Evolutionary conservation across 768 basidiomycete species (phyloP).

Genomic region (Lactarius hengduanensis): DNA sequence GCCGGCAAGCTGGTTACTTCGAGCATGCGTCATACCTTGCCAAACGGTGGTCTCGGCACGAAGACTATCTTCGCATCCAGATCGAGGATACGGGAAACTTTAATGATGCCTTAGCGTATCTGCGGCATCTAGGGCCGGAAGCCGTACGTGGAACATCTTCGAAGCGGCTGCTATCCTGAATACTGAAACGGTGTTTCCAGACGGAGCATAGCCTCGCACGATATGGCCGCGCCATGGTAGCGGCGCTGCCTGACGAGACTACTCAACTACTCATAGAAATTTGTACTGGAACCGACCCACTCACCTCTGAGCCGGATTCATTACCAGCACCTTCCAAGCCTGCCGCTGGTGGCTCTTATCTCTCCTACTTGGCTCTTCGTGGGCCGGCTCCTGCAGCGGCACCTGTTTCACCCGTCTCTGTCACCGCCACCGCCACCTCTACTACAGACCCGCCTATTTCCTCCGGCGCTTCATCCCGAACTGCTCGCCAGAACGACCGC

Average conservation of each 20-base stretch:
- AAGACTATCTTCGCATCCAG: slow-evolving; percentile 91
- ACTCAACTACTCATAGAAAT: slow-evolving; percentile 90
- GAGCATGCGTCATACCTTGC: slow-evolving; percentile 94
- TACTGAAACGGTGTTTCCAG: slow-evolving; percentile 39
- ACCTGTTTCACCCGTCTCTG: slow-evolving; percentile 44
- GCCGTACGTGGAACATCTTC: slow-evolving; percentile 53
- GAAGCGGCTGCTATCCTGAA: background rate
- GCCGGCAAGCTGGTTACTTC: slow-evolving; percentile 94
- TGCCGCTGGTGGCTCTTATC: slow-evolving; percentile 56
- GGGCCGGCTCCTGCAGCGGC: slow-evolving; percentile 45
- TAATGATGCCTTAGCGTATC: slow-evolving; percentile 75
- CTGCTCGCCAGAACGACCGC: slow-evolving; percentile 20
- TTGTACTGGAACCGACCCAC: slow-evolving; percentile 65
- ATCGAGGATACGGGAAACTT: slow-evolving; percentile 90
- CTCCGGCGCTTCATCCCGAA: slow-evolving; percentile 21
- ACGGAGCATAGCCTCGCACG: slow-evolving; percentile 83
- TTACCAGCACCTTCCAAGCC: slow-evolving; percentile 34
- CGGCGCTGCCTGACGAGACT: slow-evolving; percentile 80
- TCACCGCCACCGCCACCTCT: slow-evolving; percentile 35
- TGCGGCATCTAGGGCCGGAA: slow-evolving; percentile 74
- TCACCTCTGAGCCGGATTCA: slow-evolving; percentile 42
- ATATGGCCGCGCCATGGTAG: slow-evolving; percentile 85
- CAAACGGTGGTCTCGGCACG: slow-evolving; percentile 85
- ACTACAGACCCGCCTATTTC: slow-evolving; percentile 27
- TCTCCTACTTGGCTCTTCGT: slow-evolving; percentile 77